These are phyloP conservation scores for Lactifluus echinatus DNA, from an alignment of 768 basidiomycete species.

Conservation along the genomic window DNA sequence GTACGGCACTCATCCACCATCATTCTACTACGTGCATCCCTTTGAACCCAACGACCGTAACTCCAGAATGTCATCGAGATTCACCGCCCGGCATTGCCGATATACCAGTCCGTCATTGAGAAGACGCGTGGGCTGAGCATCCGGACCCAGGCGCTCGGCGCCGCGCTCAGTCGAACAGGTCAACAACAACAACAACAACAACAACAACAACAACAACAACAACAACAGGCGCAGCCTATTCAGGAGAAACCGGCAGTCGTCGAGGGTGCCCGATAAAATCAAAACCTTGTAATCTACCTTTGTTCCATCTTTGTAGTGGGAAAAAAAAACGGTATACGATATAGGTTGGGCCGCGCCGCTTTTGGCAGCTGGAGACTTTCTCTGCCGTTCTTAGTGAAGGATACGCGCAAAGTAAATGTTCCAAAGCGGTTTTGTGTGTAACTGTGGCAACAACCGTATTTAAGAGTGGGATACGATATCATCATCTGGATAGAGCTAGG, in stretches of 20 bases:
- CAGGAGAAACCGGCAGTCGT: conserved; percentile 22
- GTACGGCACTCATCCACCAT: conserved; percentile 35
- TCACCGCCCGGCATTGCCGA: conserved; percentile 77
- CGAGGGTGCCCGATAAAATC: conserved; percentile 21
- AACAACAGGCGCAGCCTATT: conserved; percentile 3
- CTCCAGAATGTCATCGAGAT: conserved; percentile 94
- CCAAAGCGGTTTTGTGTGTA: too few species aligned
- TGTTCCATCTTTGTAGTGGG: background rate
- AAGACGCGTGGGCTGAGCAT: conserved; percentile 89
- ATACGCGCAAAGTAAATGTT: too few species aligned
- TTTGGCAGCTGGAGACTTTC: background rate
- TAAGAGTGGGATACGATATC: background rate
- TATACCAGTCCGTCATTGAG: conserved; percentile 92
- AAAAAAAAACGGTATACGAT: background rate
- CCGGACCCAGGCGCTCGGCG: conserved; percentile 83
- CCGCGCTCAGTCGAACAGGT: conserved; percentile 48
- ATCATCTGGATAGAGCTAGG: conserved; percentile 12
- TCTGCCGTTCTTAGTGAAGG: too few species aligned
- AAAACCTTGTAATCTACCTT: background rate
- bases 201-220: conserved; percentile 12
- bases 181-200: conserved; percentile 14
- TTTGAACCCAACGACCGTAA: conserved; percentile 16
- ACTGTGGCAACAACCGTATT: background rate
- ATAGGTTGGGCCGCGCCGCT: background rate
- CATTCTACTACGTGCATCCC: background rate